Evolutionary conservation across 768 basidiomycete genomes (phyloP).

Genomic region (Trametes villosa): DNA sequence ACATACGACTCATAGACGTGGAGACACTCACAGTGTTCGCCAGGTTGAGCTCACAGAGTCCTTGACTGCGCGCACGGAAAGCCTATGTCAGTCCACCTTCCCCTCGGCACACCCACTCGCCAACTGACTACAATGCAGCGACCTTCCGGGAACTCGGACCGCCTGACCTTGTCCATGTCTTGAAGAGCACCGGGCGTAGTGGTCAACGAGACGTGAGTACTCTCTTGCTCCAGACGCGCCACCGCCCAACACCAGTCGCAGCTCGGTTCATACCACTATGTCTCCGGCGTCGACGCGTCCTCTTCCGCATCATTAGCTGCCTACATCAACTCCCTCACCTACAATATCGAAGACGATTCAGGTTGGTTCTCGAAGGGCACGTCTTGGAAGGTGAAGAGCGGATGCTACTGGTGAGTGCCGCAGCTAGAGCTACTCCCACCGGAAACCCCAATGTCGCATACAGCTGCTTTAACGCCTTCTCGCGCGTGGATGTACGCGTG

Average conservation of each 20-base stretch:
- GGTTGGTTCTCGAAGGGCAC: constrained; percentile 91
- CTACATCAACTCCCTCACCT: constrained; percentile 98
- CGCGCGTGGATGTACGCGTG: constrained; percentile 92
- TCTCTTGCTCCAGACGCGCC: constrained; percentile 5
- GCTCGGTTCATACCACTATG: constrained; percentile 96
- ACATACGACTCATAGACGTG: background rate
- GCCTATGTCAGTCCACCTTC: constrained; percentile 65
- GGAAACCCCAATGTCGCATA: background rate
- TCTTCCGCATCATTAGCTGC: constrained; percentile 97
- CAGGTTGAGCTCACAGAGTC: constrained; percentile 91
- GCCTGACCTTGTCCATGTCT: constrained; percentile 94
- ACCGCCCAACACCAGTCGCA: constrained; percentile 36
- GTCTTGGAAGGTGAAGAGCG: constrained; percentile 89
- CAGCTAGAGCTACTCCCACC: background rate
- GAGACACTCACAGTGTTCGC: constrained; percentile 17
- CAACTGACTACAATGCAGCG: constrained; percentile 52
- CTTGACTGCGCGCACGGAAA: constrained; percentile 88
- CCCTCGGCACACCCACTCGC: constrained; percentile 14
- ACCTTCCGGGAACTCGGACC: constrained; percentile 97
- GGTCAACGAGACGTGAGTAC: constrained; percentile 84
- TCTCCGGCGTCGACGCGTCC: constrained; percentile 98
- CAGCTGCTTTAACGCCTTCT: constrained; percentile 98
- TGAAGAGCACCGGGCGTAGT: constrained; percentile 85
- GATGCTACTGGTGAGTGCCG: constrained; percentile 82
- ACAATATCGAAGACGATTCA: constrained; percentile 86